Evolutionary conservation across 495 filamentous ascomycete species (phyloP), one percentile per base, ranked within the genome.

Genomic region (Thermochaetoides thermophila): DNA sequence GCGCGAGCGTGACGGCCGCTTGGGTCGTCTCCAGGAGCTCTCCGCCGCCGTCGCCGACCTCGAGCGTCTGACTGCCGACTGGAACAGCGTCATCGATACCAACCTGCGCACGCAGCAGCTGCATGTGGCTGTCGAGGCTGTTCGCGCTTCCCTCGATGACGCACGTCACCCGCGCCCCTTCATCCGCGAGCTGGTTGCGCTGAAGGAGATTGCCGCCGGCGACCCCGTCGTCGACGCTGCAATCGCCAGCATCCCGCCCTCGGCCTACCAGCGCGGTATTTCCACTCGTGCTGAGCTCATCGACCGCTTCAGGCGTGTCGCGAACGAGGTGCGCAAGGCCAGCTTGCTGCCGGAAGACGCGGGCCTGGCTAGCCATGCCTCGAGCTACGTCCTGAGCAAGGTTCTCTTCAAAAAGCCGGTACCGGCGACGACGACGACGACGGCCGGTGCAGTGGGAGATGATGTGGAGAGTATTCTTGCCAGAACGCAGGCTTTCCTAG

Each of bases 221-320:
- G 81, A 94, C 50, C 56, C 78, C 2, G 80, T 94, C 7, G 78
- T 94, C 34, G 73, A 80, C 41, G 87, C 86, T 10, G 89, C 89
- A 21, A 91, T 97, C 45, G 78, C 76, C 3, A 89, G 84, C 34
- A 94, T 97, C 60, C 84, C 89, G 61, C 89, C 89, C 5, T 67
- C 70, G 9, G 84, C 91, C 21, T 97, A 97, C 60, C 87, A 95
- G 63, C 75, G 76, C 29, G 89, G 89, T 39, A 76, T 97, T 37
- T 73, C 85, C 16, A 84, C 81, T 2, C 60, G 76, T 0, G 61
- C 81, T 4, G 78, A 87, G 54, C 76, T 97, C 13, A 76, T 96
- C 35, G 89, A 95, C 55, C 80, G 87, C 33, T 97, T 97, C 76
- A 79, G 89, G 27, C 77, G 83, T 22, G 87, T 97, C n/a, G 81